Conservation (phyloP, 75 land plant genomes). For the Pinus albicaulis region DNA sequence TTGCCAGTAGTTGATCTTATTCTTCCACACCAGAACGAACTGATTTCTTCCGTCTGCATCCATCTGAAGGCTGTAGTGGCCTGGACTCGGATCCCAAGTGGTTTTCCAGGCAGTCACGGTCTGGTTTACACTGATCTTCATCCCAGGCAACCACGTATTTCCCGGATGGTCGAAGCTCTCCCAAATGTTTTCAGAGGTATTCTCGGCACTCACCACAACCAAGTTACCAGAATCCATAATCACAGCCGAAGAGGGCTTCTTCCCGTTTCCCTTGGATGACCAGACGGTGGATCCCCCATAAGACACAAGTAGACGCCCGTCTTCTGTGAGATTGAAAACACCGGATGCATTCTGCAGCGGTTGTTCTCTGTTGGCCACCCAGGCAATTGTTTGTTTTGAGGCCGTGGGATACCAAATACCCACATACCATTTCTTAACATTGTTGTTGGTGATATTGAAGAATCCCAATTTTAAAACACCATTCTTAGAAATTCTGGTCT, state of each 20-base stretch:
- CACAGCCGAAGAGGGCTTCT: neutral
- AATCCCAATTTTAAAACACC: constrained; percentile 51
- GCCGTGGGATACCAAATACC: constrained; percentile 46
- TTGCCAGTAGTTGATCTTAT: constrained; percentile 15
- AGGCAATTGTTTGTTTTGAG: constrained; percentile 3
- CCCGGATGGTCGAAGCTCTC: constrained; percentile 67
- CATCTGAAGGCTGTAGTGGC: constrained; percentile 19
- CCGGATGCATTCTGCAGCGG: constrained; percentile 2
- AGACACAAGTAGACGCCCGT: constrained; percentile 16
- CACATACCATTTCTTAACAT: constrained; percentile 32
- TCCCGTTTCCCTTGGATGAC: neutral
- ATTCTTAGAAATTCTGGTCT: constrained; percentile 26
- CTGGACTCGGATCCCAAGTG: constrained; percentile 26
- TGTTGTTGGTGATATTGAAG: constrained; percentile 26
- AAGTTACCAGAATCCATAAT: constrained; percentile 9
- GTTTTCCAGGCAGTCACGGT: constrained; percentile 31
- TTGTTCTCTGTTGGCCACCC: constrained; percentile 34
- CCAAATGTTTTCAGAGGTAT: constrained; percentile 23
- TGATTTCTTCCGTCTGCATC: constrained; percentile 3
- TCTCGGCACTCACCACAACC: neutral
- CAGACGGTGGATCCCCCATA: neutral
- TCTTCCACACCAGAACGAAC: constrained; percentile 15
- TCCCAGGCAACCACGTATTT: constrained; percentile 48
- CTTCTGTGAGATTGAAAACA: constrained; percentile 6
- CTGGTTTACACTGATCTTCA: constrained; percentile 36